Conservation (phyloP, 768 basidiomycete species). For the Tricholomella constricta region DNA sequence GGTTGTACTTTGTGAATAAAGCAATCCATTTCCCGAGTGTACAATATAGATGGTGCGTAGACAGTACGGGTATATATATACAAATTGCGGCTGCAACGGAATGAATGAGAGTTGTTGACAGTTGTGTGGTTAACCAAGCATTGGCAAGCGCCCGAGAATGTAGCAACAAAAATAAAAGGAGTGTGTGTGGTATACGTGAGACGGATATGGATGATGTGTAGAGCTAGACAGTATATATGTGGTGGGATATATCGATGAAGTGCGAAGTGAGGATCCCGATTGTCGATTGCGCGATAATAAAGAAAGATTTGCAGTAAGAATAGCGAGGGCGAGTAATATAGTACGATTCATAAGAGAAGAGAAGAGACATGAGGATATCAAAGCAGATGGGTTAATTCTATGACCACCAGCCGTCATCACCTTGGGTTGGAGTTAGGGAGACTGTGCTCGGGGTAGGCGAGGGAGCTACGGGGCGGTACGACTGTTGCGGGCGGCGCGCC, state of each 20-base stretch:
- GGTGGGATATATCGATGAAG: not conserved
- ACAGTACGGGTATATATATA: slow-evolving; percentile 23
- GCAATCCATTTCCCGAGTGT: slow-evolving; percentile 32
- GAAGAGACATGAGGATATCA: not conserved
- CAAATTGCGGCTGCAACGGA: slow-evolving; percentile 16
- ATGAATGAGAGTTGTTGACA: not conserved
- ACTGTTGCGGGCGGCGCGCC: slow-evolving; percentile 25
- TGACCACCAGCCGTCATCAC: slow-evolving; percentile 80
- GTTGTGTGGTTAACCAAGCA: not conserved
- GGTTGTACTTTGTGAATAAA: slow-evolving; percentile 30
- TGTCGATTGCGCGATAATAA: not conserved
- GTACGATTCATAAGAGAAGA: slow-evolving; percentile 2
- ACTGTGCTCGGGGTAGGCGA: slow-evolving; percentile 80
- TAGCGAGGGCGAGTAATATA: slow-evolving; percentile 3
- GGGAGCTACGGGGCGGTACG: slow-evolving; percentile 40
- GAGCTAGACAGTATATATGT: not conserved
- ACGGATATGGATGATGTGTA: slow-evolving; percentile 2
- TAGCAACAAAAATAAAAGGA: slow-evolving; percentile 3
- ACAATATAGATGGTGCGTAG: slow-evolving; percentile 18
- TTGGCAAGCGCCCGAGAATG: not conserved
- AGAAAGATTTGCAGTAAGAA: slow-evolving; percentile 8
- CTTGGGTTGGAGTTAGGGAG: slow-evolving; percentile 70
- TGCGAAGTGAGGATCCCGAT: not conserved
- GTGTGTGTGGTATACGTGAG: slow-evolving; percentile 2
- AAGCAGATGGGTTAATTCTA: slow-evolving; percentile 29